phyloP scores from a whole-genome alignment of 192 early-diverging fungal species.

The Coemansia sp. region DNA sequence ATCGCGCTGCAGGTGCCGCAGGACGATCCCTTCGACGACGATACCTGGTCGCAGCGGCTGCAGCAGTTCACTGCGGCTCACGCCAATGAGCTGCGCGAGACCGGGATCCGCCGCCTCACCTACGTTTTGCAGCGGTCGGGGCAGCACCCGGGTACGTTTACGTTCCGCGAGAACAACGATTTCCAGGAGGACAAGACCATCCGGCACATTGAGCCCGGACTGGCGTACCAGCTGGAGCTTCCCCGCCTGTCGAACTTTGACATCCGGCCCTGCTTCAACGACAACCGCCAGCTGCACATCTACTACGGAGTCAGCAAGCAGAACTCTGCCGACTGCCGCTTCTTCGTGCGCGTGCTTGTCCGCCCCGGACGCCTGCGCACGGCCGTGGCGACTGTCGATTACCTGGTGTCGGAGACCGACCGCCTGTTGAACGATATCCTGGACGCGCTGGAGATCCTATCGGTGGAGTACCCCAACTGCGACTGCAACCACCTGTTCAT shows the following conservation, averaged over 20 bases:
- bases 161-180: conserved; percentile 86
- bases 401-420: conserved; percentile 93
- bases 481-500: conserved; percentile 99
- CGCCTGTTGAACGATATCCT: conserved; percentile 91
- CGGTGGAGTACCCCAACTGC: conserved; percentile 86
- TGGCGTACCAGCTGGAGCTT: conserved; percentile 97
- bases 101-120: conserved; percentile 84
- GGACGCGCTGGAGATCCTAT: conserved; percentile 93
- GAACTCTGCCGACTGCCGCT: conserved; percentile 91
- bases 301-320: conserved; percentile 95
- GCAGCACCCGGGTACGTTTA: conserved; percentile 91
- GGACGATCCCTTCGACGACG: conserved; percentile 64
- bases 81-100: conserved; percentile 65
- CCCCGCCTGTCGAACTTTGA: conserved; percentile 91
- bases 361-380: conserved; percentile 85
- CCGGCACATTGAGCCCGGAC: conserved; percentile 96
- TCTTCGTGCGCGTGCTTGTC: conserved; percentile 97
- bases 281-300: conserved; percentile 93
- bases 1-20: conserved; percentile 72
- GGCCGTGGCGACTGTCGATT: conserved; percentile 85
- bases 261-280: conserved; percentile 92
- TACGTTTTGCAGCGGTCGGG: conserved; percentile 83
- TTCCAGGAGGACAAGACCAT: conserved; percentile 92
- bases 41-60: conserved; percentile 68
- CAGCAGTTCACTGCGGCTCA: conserved; percentile 62